Evolutionary conservation across 331 rosid species (phyloP).

Genomic region (Saraca asoca): DNA sequence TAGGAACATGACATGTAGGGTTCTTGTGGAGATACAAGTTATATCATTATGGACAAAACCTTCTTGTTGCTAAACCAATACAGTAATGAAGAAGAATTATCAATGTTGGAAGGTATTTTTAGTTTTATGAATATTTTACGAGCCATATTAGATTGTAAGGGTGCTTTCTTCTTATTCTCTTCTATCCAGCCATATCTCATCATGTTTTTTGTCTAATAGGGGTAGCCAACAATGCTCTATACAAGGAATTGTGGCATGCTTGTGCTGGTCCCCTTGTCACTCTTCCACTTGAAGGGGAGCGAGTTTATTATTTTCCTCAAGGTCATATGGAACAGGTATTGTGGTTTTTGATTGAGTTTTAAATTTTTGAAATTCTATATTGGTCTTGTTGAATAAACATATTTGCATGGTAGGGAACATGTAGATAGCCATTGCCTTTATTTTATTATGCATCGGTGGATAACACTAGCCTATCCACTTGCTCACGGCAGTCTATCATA

Average conservation of each 20-base stretch:
- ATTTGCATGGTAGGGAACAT: too few species aligned
- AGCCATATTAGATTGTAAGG: not conserved
- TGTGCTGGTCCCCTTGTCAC: slow-evolving; percentile 98
- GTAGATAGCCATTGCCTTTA: too few species aligned
- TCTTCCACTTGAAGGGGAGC: slow-evolving; percentile 87
- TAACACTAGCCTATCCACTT: too few species aligned
- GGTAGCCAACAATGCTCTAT: slow-evolving; percentile 64
- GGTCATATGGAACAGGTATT: slow-evolving; percentile 99
- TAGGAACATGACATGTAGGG: not conserved
- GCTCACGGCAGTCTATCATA: too few species aligned
- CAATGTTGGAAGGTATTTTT: not conserved
- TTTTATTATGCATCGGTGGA: too few species aligned
- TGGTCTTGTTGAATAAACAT: not conserved
- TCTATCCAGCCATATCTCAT: slow-evolving; percentile 3
- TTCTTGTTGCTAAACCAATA: too few species aligned
- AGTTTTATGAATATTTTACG: slow-evolving; percentile 12
- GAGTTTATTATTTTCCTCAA: slow-evolving; percentile 94
- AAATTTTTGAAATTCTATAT: not conserved
- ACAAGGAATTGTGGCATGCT: slow-evolving; percentile 96
- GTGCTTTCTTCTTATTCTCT: not conserved
- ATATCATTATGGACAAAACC: too few species aligned
- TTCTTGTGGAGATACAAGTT: not conserved
- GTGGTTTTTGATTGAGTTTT: not conserved
- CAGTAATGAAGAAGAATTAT: not conserved
- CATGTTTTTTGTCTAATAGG: slow-evolving; percentile 42